A percentile compares a stretch with the other conserved stretches of the same genome.
phyloP scores from a whole-genome alignment of 306 rosid genomes.

The Macrotyloma uniflorum region DNA sequence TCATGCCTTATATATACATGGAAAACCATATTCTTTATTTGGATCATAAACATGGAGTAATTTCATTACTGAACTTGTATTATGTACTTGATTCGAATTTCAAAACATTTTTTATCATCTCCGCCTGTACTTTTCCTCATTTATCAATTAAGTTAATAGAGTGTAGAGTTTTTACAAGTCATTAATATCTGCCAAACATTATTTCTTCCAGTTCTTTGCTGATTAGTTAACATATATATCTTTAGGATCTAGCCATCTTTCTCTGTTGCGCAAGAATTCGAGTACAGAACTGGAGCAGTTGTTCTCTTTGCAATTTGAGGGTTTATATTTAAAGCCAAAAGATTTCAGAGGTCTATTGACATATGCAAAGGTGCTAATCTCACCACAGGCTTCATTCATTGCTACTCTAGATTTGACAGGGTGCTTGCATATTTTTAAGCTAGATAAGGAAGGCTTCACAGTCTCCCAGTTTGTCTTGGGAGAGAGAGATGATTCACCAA shows the following conservation, averaged over 20 bases:
- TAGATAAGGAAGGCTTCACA: conserved; percentile 60
- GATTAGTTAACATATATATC: conserved; percentile 25
- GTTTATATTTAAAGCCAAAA: conserved; percentile 66
- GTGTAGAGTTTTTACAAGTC: conserved; percentile 2
- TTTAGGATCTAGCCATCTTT: conserved; percentile 75
- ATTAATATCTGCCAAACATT: conserved; percentile 22
- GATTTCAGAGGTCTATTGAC: conserved; percentile 58
- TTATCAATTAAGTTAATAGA: conserved; percentile 16
- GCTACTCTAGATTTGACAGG: conserved; percentile 84
- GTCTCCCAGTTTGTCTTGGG: conserved; percentile 58
- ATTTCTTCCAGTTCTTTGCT: conserved; percentile 23
- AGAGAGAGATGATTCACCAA: conserved; percentile 48
- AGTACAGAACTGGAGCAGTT: conserved; percentile 65
- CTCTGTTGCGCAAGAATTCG: conserved; percentile 71
- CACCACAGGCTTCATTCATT: conserved; percentile 77
- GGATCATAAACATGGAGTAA: not conserved
- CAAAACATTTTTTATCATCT: conserved; percentile 23
- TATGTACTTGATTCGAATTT: conserved; percentile 24
- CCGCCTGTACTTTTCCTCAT: not conserved
- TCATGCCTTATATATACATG: conserved; percentile 7
- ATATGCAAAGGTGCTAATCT: conserved; percentile 81
- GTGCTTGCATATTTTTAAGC: conserved; percentile 67
- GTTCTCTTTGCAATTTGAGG: conserved; percentile 73
- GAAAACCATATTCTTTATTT: conserved; percentile 23
- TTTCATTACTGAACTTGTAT: conserved; percentile 15